Percentiles rank a stretch among this genome's conserved stretches.
phyloP scores from a whole-genome alignment of 331 rosid species.

The Quercus phellos region DNA sequence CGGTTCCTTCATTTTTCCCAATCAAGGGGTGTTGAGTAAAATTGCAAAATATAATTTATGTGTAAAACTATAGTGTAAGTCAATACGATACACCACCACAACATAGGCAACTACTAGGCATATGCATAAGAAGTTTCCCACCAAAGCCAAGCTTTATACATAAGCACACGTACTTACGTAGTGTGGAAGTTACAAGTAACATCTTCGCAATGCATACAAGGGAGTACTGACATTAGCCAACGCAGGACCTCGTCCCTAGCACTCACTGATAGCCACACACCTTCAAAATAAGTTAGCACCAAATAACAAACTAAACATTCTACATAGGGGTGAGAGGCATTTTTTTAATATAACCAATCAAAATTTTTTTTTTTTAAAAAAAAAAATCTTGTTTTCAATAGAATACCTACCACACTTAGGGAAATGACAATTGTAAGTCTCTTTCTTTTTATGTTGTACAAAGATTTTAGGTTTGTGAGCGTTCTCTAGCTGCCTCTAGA shows the following conservation, averaged over 20 bases:
- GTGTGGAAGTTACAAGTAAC: neutral
- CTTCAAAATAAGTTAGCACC: slow-evolving; percentile 15
- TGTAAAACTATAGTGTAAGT: neutral
- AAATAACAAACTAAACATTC: neutral
- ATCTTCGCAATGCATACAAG: neutral
- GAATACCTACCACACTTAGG: neutral
- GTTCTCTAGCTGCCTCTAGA: too few relatives aligned
- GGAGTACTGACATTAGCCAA: neutral
- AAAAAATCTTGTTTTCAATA: neutral
- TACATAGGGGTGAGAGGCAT: too few relatives aligned
- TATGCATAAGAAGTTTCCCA: neutral
- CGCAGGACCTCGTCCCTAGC: slow-evolving; percentile 4
- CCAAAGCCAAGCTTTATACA: neutral
- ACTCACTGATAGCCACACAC: neutral
- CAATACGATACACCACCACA: neutral
- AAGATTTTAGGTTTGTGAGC: too few relatives aligned
- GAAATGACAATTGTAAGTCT: neutral
- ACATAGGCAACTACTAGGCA: neutral
- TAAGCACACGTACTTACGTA: neutral
- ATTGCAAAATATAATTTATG: neutral
- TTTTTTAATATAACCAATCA: too few relatives aligned
- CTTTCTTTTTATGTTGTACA: neutral
- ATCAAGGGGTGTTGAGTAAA: neutral
- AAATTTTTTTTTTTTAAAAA: too few relatives aligned
- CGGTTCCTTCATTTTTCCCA: neutral